phyloP scores from a whole-genome alignment of 139 green algal species.

The Coccomyxa sp. region DNA sequence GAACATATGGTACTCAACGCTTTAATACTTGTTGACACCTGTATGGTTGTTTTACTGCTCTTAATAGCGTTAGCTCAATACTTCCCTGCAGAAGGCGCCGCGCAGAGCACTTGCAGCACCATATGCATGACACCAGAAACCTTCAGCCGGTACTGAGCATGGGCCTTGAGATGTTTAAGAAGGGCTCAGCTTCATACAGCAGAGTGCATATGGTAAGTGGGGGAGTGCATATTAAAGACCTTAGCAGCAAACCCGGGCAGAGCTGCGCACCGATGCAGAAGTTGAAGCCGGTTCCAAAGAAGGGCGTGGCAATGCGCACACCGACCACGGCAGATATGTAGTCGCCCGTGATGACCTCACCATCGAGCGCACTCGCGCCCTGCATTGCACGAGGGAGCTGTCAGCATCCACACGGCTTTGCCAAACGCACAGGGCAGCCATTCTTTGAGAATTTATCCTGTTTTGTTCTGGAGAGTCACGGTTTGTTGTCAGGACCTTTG shows the following conservation, averaged over 20 bases:
- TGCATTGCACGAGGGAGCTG: neutral
- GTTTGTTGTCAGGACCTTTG: neutral
- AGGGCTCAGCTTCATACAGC: neutral
- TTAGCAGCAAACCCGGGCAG: neutral
- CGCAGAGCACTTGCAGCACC: neutral
- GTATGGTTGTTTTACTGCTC: neutral
- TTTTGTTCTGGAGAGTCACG: neutral
- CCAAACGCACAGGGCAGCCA: neutral
- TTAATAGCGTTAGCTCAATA: neutral
- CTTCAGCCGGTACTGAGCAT: too few relatives aligned
- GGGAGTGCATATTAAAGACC: neutral
- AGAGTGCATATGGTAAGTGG: neutral
- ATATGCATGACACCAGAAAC: neutral
- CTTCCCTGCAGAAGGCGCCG: neutral
- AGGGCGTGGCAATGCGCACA: constrained; percentile 5
- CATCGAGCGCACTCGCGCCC: neutral
- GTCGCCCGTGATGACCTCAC: neutral
- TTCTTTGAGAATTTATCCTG: neutral
- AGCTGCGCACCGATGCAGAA: constrained; percentile 4
- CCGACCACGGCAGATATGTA: neutral
- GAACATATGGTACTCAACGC: neutral
- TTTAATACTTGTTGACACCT: neutral
- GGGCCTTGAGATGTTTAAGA: neutral
- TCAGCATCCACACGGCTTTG: neutral
- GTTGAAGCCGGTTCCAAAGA: constrained; percentile 15